These are phyloP conservation scores for Mucor piriformis DNA, from an alignment of 371 early-diverging fungal species.

Conservation along the genomic window DNA sequence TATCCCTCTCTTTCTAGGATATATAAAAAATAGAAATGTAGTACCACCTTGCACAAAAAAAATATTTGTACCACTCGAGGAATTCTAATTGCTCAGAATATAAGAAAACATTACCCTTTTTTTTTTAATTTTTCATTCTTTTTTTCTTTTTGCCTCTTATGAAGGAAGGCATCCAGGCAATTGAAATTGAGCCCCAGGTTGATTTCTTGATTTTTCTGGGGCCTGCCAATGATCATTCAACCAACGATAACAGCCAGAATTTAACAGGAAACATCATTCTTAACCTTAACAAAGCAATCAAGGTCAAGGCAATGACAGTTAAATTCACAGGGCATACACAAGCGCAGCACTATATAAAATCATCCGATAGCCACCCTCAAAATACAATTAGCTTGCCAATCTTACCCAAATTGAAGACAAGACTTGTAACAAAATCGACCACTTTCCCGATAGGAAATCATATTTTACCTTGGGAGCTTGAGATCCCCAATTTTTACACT, in stretches of 20 bases:
- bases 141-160: constrained; percentile 6
- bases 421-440: constrained; percentile 5
- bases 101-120: neutral
- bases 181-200: constrained; percentile 34
- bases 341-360: constrained; percentile 11
- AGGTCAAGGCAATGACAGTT: constrained; percentile 35
- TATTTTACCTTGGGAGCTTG: constrained; percentile 33
- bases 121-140: neutral
- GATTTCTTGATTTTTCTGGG: constrained; percentile 35
- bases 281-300: constrained; percentile 26
- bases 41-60: neutral
- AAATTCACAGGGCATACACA: constrained; percentile 31
- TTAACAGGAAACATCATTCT: constrained; percentile 30
- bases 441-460: constrained; percentile 6
- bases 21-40: neutral
- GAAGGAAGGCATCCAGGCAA: constrained; percentile 33
- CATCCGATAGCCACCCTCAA: constrained; percentile 25
- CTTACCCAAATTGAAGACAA: constrained; percentile 23
- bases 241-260: constrained; percentile 7
- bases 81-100: neutral
- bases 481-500: constrained; percentile 28
- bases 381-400: constrained; percentile 3
- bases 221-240: constrained; percentile 12
- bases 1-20: no score
- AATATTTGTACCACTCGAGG: neutral